Conservation (phyloP, 2,329 filamentous ascomycete species). For the Claviceps arundinis region DNA sequence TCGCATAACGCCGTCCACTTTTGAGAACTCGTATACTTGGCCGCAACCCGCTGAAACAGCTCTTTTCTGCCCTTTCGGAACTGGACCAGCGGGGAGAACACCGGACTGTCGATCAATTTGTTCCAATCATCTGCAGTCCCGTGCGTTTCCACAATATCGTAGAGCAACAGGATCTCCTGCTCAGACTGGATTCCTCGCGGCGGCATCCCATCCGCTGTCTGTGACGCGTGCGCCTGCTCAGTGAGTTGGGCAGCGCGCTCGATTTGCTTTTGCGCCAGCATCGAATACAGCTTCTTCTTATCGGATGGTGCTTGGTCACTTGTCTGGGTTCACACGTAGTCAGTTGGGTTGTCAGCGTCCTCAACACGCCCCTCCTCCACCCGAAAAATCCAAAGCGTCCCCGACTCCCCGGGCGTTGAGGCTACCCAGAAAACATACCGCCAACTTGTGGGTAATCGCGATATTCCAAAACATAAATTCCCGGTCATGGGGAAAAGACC, state of each 20-base stretch:
- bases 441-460: slow-evolving; percentile 37
- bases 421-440: slow-evolving; percentile 23
- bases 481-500: slow-evolving; percentile 34
- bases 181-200: slow-evolving; percentile 28
- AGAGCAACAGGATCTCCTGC: slow-evolving; percentile 37
- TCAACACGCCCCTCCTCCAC: too few relatives aligned
- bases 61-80: slow-evolving; percentile 34
- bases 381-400: too few relatives aligned
- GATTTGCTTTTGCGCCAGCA: slow-evolving; percentile 36
- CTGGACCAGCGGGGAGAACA: slow-evolving; percentile 29
- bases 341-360: too few relatives aligned
- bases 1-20: slow-evolving; percentile 30
- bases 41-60: slow-evolving; percentile 27
- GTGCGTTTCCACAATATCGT: slow-evolving; percentile 31
- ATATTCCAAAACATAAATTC: slow-evolving; percentile 43
- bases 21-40: slow-evolving; percentile 22
- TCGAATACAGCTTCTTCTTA: slow-evolving; percentile 38
- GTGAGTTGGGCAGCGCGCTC: slow-evolving; percentile 34
- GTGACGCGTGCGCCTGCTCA: slow-evolving; percentile 20
- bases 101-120: slow-evolving; percentile 23
- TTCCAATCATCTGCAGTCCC: slow-evolving; percentile 28
- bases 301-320: slow-evolving; percentile 32
- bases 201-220: slow-evolving; percentile 9
- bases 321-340: slow-evolving; percentile 18
- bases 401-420: too few relatives aligned